phyloP scores from a whole-genome alignment of 1,139 yeast genomes.

The Candida pseudoviswanathii region DNA sequence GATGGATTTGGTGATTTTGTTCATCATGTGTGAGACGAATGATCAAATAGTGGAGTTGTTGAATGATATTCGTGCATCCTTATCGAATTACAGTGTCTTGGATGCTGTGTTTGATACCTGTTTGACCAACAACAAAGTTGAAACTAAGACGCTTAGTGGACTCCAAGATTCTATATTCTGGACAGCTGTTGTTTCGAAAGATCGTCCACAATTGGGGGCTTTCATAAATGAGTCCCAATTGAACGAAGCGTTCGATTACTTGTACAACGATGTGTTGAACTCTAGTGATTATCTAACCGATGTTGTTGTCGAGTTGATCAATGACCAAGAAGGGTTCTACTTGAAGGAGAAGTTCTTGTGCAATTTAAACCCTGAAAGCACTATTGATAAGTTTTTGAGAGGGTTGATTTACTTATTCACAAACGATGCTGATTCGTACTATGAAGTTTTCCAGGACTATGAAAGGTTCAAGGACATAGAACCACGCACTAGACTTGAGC shows the following conservation, averaged over 20 bases:
- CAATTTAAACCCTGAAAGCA: conserved; percentile 20
- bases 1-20: conserved; percentile 27
- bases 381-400: conserved; percentile 28
- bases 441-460: conserved; percentile 23
- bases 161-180: conserved; percentile 31
- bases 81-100: conserved; percentile 26
- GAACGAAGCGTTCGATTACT: conserved; percentile 32
- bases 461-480: conserved; percentile 18
- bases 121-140: conserved; percentile 18
- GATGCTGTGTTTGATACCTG: conserved; percentile 32
- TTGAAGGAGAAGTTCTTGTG: conserved; percentile 26
- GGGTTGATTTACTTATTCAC: conserved; percentile 40
- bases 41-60: conserved; percentile 29
- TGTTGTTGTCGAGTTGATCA: conserved; percentile 35
- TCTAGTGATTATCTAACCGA: conserved; percentile 29
- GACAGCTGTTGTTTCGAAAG: conserved; percentile 23
- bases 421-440: conserved; percentile 27
- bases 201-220: conserved; percentile 21
- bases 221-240: conserved; percentile 23
- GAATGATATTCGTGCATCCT: conserved; percentile 27
- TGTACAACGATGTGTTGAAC: conserved; percentile 17
- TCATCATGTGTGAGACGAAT: conserved; percentile 35
- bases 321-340: conserved; percentile 27
- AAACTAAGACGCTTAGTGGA: conserved; percentile 17
- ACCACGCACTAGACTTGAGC: conserved; percentile 2